Base-by-base conservation (phyloP, 129 eudicot species). In the Tagetes patula region DNA sequence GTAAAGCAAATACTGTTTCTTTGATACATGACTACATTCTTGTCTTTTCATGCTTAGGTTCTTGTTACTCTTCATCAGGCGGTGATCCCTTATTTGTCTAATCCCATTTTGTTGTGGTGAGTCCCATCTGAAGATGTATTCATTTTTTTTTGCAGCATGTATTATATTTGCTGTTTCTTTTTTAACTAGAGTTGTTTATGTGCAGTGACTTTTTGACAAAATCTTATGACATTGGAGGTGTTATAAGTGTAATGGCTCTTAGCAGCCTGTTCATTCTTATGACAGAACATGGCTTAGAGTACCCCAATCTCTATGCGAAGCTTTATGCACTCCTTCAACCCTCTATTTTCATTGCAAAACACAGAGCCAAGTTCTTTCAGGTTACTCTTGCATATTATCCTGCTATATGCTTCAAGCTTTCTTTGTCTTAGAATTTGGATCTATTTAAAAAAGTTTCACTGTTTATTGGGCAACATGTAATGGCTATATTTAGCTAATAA, bases 141-240 rank as follows among this genome's bases (percentile, higher is more conserved):
- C 5, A 41, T 10, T 31, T 9, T 2, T 31, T 53, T 54, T 55
- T 31, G 40, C 55, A 30, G 5, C 30, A 6, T 4, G 11, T 27
- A 53, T 6, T 73, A 2, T 77, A 6, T 34, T 34, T 38, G 11
- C 27, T 5, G 42, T 39, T 8, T 59, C 5, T 59, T 49, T 48
- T 5, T 67, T 60, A 6, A 48, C 42, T 60, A n/a, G 53, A 34
- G 53, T 55, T 27, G 39, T 82, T 8, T 37, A 67, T 53, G 14
- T 89, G 96, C 98, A 94, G 98, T 83, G 98, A 90, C 74, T 94
- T 94, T 82, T 86, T 94, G 87, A 90, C 93, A 3, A 82, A 85
- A 62, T 94, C 98, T n/a, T 94, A 88, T 80, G 96, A 94, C 81
- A 84, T 94, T 79, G 98, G 98, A 52, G 98, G 98, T 63, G 96